These are phyloP conservation scores for Clavariopsis aquatica DNA, from an alignment of 495 filamentous ascomycete species.

Conservation along the genomic window DNA sequence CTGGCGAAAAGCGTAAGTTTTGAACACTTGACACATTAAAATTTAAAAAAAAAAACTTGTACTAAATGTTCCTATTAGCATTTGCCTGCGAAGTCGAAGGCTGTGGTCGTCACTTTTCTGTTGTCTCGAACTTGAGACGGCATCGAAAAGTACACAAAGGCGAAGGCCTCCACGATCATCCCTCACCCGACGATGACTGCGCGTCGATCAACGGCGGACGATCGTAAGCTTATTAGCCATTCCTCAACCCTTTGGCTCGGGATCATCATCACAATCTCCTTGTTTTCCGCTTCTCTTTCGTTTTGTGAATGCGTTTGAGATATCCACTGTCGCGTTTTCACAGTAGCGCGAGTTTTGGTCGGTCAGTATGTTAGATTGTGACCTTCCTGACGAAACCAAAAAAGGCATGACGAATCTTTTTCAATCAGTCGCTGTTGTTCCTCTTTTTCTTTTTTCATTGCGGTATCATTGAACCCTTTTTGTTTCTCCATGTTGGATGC, in stretches of 20 bases:
- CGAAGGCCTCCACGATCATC: conserved; percentile 56
- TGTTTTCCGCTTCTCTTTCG: conserved; percentile 15
- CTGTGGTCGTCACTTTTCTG: conserved; percentile 95
- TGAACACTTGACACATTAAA: neutral
- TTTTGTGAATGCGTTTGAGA: conserved; percentile 33
- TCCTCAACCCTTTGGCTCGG: neutral
- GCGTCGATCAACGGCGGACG: conserved; percentile 6
- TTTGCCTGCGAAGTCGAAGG: conserved; percentile 93
- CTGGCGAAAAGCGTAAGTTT: conserved; percentile 95
- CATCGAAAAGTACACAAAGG: conserved; percentile 97
- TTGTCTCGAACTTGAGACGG: conserved; percentile 91
- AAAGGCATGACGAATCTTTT: conserved; percentile 25
- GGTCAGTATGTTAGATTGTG: conserved; percentile 25
- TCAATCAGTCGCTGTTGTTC: conserved; percentile 25
- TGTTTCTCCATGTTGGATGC: too few relatives aligned
- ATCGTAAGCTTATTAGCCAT: neutral
- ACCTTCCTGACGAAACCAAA: conserved; percentile 16
- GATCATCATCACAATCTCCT: neutral
- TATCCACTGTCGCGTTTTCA: conserved; percentile 38
- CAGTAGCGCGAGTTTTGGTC: conserved; percentile 19
- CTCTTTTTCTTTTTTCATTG: conserved; percentile 4
- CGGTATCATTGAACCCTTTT: neutral
- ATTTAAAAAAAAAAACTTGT: too few relatives aligned
- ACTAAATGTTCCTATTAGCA: too few relatives aligned
- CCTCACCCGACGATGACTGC: conserved; percentile 44